Evolutionary conservation across 2,329 filamentous ascomycete species (phyloP), one percentile per base, ranked within the genome.

Genomic region (Pseudogymnoascus sp.): DNA sequence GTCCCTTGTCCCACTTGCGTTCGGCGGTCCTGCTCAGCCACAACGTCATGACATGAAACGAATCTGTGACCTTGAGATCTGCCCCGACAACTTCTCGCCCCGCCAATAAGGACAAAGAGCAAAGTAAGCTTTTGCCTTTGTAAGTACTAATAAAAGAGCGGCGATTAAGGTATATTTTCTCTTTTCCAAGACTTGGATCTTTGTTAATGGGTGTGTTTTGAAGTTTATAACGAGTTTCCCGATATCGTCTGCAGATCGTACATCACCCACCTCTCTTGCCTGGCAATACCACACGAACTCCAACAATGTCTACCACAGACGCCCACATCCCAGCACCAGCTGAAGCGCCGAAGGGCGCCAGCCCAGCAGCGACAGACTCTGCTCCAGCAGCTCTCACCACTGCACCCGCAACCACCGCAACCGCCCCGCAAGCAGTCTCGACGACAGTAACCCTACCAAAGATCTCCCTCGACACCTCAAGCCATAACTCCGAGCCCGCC

Each of bases 401-500:
- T 40, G 12, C 59, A 40, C 59, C 59, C 40, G 19, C 33, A 40
- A 40, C 59, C 22, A 40, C 59, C 35, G 28, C 59, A 26, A 26
- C 19, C 7, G 26, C 50, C 28, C 16, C 50, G 10, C 50, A 28
- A 56, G 28, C 50, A 35, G 4, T 16, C 4, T 56, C 50, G 11
- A 40, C 59, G 19, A 8, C 31, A 11, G 19, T 19, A 19, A 19
- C 19, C 19, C 59, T 24, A 3, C 59, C 59, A 10, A 60, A 60
- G 38, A 60, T 38, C 33, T 60, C 59, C 38, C 35, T 60, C 10
- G 59, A 38, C 7, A 40, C 59, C 33, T 26, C 35, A 8, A 60
- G 38, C 22, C 33, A n/a, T 2, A 19, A 40, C 59, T 60, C 59
- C 24, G 63, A 62, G 31, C 62, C 62, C n/a, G 65, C 78, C 2